Evolutionary conservation across 768 basidiomycete species (phyloP), one percentile per base, ranked within the genome.

Genomic region (Kwoniella mangroviensis): DNA sequence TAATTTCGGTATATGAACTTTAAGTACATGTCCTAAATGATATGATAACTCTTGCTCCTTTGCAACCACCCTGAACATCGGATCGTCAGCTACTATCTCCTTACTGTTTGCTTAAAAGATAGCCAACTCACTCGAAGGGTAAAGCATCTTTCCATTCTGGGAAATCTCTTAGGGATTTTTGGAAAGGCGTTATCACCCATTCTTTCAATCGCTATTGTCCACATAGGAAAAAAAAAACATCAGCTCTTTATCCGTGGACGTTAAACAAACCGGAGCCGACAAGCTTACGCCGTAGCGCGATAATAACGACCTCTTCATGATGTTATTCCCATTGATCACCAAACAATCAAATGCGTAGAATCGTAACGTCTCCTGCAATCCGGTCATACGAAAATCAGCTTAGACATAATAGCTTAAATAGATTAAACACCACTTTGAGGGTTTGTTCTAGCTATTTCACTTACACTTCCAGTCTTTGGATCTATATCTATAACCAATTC

Each of bases 401-500:
- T 34, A 34, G 34, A 34, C 34, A 6, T 34, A 7, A 34, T 7
- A 6, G 34, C 34, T 34, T 7, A 34, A 34, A 28, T 28, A 28
- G 28, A 3, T 28, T 28, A 4, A 28, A 34, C 6, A 34, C 34
- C 34, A 34, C 34, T 34, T 34, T 34, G 34, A 34, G 34, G 34
- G 34, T 7, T 34, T 34, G 34, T 34, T 34, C 34, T 34, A 34
- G 34, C 34, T 34, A 58, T 82, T 49, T 10, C 15, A 71, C 89
- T 73, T 73, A 92, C 94, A 79, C 86, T 84, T 55, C 88, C 88
- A 42, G 90, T 93, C 45, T 82, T 83, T 10, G 90, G 91, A 80
- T 98, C 93, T 26, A 90, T 87, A 78, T 99, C 97, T 63, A 93
- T 85, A 5, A 99, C 94, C 53, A 98, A 88, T 81, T 99, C 97